These are phyloP conservation scores for Silybum marianum DNA, from an alignment of 129 eudicot species.

Conservation along the genomic window DNA sequence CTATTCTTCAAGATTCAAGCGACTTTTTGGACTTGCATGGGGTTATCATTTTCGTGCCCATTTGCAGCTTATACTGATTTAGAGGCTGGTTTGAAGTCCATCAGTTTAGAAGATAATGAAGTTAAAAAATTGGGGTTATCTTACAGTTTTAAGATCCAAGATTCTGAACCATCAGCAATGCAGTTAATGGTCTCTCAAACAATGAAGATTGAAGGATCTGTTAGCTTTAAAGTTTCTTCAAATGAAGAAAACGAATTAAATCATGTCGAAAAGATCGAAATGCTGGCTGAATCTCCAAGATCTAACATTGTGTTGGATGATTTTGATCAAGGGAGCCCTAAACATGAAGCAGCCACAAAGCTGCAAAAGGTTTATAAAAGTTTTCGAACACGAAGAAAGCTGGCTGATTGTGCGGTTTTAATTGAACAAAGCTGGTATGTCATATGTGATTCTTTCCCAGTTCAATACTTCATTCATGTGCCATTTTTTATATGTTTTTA, in stretches of 20 bases:
- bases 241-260: constrained; percentile 27
- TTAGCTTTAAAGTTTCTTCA: constrained; percentile 45
- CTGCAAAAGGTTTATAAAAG: constrained; percentile 97
- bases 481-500: neutral
- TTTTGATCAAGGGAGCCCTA: constrained; percentile 56
- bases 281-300: constrained; percentile 31
- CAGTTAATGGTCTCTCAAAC: constrained; percentile 45
- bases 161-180: constrained; percentile 43
- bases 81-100: constrained; percentile 62
- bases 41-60: constrained; percentile 85
- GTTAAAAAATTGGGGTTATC: constrained; percentile 51
- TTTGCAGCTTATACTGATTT: constrained; percentile 50
- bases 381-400: constrained; percentile 90
- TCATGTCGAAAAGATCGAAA: constrained; percentile 30
- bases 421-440: constrained; percentile 92
- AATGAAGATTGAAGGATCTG: constrained; percentile 51
- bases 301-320: constrained; percentile 27
- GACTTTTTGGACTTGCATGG: constrained; percentile 60
- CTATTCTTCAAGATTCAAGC: constrained; percentile 7
- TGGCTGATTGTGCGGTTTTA: constrained; percentile 95
- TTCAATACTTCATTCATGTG: neutral
- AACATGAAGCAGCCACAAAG: constrained; percentile 90
- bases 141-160: constrained; percentile 54
- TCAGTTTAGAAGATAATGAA: constrained; percentile 41
- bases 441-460: constrained; percentile 9